Conservation (phyloP, 2,329 filamentous ascomycete species). For the Clonostachys byssicola region DNA sequence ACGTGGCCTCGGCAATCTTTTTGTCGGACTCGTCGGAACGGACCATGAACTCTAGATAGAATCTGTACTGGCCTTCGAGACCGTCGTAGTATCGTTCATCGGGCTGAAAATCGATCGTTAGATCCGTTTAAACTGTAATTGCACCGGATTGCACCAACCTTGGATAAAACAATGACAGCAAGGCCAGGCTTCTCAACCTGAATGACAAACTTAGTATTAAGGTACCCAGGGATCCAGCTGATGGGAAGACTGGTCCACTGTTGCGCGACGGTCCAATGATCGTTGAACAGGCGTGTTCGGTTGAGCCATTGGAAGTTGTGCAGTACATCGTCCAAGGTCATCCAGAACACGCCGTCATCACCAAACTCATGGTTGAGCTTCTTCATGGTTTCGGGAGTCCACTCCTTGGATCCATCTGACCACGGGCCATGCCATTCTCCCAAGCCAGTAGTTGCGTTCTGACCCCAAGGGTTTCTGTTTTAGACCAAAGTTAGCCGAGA, state of each 20-base stretch:
- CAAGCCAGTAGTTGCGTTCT: constrained; percentile 30
- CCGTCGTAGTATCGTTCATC: constrained; percentile 39
- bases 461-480: constrained; percentile 63
- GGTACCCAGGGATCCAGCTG: constrained; percentile 39
- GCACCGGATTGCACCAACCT: constrained; percentile 12
- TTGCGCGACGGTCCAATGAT: constrained; percentile 37
- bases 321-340: constrained; percentile 37
- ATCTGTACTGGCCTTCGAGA: constrained; percentile 36
- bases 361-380: constrained; percentile 63
- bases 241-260: constrained; percentile 37
- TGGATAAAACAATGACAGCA: constrained; percentile 37
- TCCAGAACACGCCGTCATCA: constrained; percentile 57
- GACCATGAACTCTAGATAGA: constrained; percentile 36
- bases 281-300: constrained; percentile 41
- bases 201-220: constrained; percentile 36
- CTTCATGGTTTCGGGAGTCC: constrained; percentile 69
- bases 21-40: constrained; percentile 13
- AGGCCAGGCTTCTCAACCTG: constrained; percentile 32
- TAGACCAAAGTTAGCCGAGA: constrained; percentile 29
- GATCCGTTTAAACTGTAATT: no score
- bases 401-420: constrained; percentile 70
- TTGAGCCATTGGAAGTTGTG: constrained; percentile 37
- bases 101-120: constrained; percentile 19
- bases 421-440: constrained; percentile 69
- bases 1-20: background rate